Conservation (phyloP, 2,329 filamentous ascomycete species). For the Drechmeria coniospora region DNA sequence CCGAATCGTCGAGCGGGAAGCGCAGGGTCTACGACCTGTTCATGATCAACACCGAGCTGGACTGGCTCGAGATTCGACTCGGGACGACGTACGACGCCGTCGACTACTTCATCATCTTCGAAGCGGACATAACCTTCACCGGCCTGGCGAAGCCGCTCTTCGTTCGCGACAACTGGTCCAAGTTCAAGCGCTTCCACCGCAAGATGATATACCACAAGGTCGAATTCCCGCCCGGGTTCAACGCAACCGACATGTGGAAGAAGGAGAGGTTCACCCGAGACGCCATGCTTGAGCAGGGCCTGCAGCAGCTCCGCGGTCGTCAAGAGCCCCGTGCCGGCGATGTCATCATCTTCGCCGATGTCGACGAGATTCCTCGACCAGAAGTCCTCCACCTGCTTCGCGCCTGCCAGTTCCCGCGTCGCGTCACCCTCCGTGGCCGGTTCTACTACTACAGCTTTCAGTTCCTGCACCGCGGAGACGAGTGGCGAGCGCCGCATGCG, state of each 20-base stretch:
- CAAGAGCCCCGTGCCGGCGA: slow-evolving; percentile 31
- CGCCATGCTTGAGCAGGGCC: slow-evolving; percentile 40
- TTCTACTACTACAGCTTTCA: slow-evolving; percentile 46
- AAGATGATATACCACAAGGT: slow-evolving; percentile 48
- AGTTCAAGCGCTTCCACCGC: slow-evolving; percentile 35
- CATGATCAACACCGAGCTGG: slow-evolving; percentile 47
- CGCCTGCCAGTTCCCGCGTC: slow-evolving; percentile 34
- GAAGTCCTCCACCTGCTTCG: slow-evolving; percentile 31
- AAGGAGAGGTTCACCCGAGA: slow-evolving; percentile 39
- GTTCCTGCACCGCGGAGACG: slow-evolving; percentile 22
- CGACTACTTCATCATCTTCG: slow-evolving; percentile 51
- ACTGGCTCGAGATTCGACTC: slow-evolving; percentile 50
- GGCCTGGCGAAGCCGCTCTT: slow-evolving; percentile 37
- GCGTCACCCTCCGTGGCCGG: slow-evolving; percentile 32
- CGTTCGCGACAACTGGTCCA: slow-evolving; percentile 34
- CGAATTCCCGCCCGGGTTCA: slow-evolving; percentile 25
- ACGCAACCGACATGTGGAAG: slow-evolving; percentile 27
- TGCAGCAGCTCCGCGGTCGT: slow-evolving; percentile 28
- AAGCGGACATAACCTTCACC: slow-evolving; percentile 43
- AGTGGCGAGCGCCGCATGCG: slow-evolving; percentile 44
- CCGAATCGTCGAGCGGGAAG: slow-evolving; percentile 8
- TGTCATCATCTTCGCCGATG: slow-evolving; percentile 42
- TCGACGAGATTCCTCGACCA: slow-evolving; percentile 44
- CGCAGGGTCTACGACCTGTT: slow-evolving; percentile 35
- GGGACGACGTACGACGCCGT: slow-evolving; percentile 40